phyloP scores from a whole-genome alignment of 352 stramenopile species.

The Phytophthora multivora region DNA sequence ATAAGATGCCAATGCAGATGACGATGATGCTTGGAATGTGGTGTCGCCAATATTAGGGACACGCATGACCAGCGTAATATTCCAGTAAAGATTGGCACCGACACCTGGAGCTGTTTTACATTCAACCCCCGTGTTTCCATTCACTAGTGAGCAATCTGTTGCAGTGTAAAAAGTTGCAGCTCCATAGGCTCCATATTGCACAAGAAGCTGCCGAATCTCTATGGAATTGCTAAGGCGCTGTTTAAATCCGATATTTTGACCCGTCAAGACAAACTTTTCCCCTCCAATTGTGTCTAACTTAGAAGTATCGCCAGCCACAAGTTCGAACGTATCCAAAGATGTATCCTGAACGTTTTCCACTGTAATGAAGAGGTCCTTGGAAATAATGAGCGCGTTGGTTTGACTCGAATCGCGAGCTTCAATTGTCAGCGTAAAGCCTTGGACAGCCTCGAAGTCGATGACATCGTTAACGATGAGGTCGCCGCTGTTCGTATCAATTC shows the following conservation, averaged over 20 bases:
- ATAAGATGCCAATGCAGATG: conserved; percentile 44
- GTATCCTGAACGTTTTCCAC: conserved; percentile 28
- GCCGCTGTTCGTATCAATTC: conserved; percentile 38
- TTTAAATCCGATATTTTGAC: conserved; percentile 65
- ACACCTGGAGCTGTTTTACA: conserved; percentile 47
- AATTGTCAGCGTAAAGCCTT: conserved; percentile 47
- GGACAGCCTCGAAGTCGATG: conserved; percentile 58
- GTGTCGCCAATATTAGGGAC: conserved; percentile 40
- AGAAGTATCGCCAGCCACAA: conserved; percentile 1
- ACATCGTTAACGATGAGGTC: conserved; percentile 33
- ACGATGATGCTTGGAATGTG: conserved; percentile 47
- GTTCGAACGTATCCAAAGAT: conserved; percentile 15
- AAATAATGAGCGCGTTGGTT: conserved; percentile 13
- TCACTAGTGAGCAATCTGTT: conserved; percentile 45
- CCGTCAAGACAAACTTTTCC: conserved; percentile 41
- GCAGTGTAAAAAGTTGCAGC: conserved; percentile 37
- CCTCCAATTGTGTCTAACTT: conserved; percentile 45
- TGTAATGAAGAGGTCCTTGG: conserved; percentile 9
- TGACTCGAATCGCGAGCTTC: conserved; percentile 40
- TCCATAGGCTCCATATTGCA: conserved; percentile 54
- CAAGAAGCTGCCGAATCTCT: conserved; percentile 39
- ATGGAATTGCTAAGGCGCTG: conserved; percentile 45
- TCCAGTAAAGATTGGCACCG: conserved; percentile 53
- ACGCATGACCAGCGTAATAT: conserved; percentile 52
- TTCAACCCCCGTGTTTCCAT: conserved; percentile 51